Base-by-base conservation (phyloP, 2,329 filamentous ascomycete species). In the Trichoderma sp. region DNA sequence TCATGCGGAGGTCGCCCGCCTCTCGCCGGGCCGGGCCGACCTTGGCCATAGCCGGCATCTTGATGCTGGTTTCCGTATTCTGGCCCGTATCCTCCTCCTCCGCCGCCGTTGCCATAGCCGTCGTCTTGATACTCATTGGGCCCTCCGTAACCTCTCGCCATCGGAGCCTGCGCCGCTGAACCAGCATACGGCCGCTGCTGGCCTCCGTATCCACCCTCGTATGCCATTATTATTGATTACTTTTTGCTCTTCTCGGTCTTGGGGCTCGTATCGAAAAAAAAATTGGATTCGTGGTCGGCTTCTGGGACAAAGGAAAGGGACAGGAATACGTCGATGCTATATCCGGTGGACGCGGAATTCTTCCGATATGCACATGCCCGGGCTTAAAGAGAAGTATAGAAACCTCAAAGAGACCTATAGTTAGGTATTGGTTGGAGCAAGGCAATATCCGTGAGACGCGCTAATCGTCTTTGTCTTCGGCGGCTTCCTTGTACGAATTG, bases 121-220 rank as follows among this genome's bases (percentile, higher is more conserved):
- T 85, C 82, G 68, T 84, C 81, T 69, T 84, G 81, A 70, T 85
- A 84, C 64, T 82, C 80, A 68, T 85, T 81, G 72, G 73, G 76
- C 28, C 76, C 75, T 71, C 75, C 76, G 61, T 77, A 77, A 75
- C 79, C 76, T 82, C 82, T 82, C 50, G 82, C 81, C 61, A 75
- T 77, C 62, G 81, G 80, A 68, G 83, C 80, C 69, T 82, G 83
- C 58, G 82, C 81, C 66, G 82, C 84, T 36, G 81, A 82, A 47
- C 84, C 85, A 73, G 81, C 82, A 76, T 87, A 87, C n/a, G 83
- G 82, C 71, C 84, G 84, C 76, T 86, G 83, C 67, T 85, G 83
- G 58, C 76, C 81, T 71, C 81, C 75, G 26, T 85, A 87, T 73
- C 81, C 83, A 73, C 81, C 83, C 73, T 87, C 84, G 76, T 87